Evolutionary conservation across 2,329 filamentous ascomycete species (phyloP).

Genomic region (Eurotiales sp.): DNA sequence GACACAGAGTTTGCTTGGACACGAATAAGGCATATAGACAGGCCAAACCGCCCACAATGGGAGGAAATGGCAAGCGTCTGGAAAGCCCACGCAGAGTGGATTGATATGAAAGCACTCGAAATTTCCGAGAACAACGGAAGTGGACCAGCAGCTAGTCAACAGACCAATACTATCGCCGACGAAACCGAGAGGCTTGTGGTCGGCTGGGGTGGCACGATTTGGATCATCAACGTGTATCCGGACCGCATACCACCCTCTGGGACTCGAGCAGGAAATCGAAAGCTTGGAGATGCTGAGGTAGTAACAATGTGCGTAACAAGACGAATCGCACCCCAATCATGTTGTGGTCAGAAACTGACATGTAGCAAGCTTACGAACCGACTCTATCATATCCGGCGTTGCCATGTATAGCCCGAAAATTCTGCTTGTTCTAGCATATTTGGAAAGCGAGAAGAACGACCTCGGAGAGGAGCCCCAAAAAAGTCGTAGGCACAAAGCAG

Average conservation of each 20-base stretch:
- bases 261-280: constrained; percentile 49
- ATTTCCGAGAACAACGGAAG: constrained; percentile 56
- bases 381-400: constrained; percentile 96
- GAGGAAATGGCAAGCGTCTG: constrained; percentile 95
- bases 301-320: constrained; percentile 74
- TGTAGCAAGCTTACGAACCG: constrained; percentile 72
- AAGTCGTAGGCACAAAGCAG: constrained; percentile 69
- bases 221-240: constrained; percentile 88
- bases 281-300: constrained; percentile 79
- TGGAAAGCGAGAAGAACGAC: constrained; percentile 67
- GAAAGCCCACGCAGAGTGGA: constrained; percentile 90
- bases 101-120: constrained; percentile 78
- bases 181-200: constrained; percentile 73
- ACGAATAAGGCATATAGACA: constrained; percentile 84
- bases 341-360: constrained; percentile 21
- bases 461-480: constrained; percentile 62
- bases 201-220: constrained; percentile 93
- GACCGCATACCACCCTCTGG: constrained; percentile 47
- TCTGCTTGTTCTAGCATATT: constrained; percentile 87
- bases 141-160: constrained; percentile 22
- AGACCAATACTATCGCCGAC: constrained; percentile 40
- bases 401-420: constrained; percentile 92
- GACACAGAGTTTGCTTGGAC: constrained; percentile 89
- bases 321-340: background rate
- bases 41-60: constrained; percentile 82